These are phyloP conservation scores for Arctostaphylos glauca DNA, from an alignment of 148 eudicot species.

Conservation along the genomic window DNA sequence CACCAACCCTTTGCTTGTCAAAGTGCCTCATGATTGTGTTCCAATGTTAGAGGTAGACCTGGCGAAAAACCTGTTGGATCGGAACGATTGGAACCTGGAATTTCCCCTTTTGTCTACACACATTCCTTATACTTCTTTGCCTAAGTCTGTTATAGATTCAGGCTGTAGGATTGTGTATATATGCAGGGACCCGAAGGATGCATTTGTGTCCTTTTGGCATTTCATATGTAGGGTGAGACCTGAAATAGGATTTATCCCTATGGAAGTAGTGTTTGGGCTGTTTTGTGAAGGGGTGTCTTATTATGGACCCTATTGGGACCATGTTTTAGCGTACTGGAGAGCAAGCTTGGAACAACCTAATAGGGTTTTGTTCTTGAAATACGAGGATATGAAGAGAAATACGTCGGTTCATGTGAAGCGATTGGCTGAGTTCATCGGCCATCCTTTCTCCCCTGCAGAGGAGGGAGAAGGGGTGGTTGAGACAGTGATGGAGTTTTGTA, in stretches of 20 bases:
- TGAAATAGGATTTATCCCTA: not conserved
- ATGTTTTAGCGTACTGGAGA: slow-evolving; percentile 12
- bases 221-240: not conserved
- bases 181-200: slow-evolving; percentile 22
- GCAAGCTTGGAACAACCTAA: not conserved
- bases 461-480: not conserved
- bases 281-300: slow-evolving; percentile 1
- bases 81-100: not conserved
- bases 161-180: slow-evolving; percentile 19
- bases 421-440: not conserved
- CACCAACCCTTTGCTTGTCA: slow-evolving; percentile 7
- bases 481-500: not conserved
- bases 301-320: slow-evolving; percentile 10
- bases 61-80: not conserved
- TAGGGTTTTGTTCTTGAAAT: slow-evolving; percentile 3
- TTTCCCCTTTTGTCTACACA: slow-evolving; percentile 8
- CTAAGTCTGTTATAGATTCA: not conserved
- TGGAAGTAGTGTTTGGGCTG: not conserved
- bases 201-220: slow-evolving; percentile 21
- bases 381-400: slow-evolving; percentile 1
- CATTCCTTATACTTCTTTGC: slow-evolving; percentile 13
- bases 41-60: slow-evolving; percentile 5
- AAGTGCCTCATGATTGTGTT: slow-evolving; percentile 12
- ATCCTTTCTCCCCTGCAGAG: not conserved
- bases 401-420: not conserved